Percentiles rank a stretch among this genome's conserved stretches.
Evolutionary conservation across 352 stramenopile species (phyloP).

Genomic region (Peronospora farinosa): DNA sequence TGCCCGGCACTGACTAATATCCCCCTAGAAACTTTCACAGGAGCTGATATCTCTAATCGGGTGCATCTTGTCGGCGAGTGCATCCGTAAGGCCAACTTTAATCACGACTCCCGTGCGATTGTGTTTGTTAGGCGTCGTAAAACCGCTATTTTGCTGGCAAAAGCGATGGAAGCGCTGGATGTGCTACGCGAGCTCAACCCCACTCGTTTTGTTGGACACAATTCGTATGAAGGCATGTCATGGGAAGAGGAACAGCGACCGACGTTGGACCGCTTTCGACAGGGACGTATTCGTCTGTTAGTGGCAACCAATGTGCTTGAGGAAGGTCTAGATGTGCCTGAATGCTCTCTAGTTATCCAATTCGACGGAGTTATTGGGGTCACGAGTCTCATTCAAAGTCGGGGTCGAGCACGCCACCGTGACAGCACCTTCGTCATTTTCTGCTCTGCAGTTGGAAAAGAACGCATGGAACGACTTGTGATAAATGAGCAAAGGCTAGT

Average conservation of each 20-base stretch:
- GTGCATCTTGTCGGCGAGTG: slow-evolving; percentile 47
- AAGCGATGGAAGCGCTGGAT: slow-evolving; percentile 55
- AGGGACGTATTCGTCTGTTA: slow-evolving; percentile 58
- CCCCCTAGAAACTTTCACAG: slow-evolving; percentile 21
- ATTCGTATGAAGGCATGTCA: slow-evolving; percentile 75
- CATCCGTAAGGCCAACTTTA: slow-evolving; percentile 39
- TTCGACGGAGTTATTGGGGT: slow-evolving; percentile 67
- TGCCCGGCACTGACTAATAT: slow-evolving; percentile 24
- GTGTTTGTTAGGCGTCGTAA: slow-evolving; percentile 69
- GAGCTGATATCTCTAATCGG: slow-evolving; percentile 43
- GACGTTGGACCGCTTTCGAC: slow-evolving; percentile 59
- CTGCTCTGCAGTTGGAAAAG: slow-evolving; percentile 36
- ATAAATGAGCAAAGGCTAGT: slow-evolving; percentile 51
- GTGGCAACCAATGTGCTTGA: slow-evolving; percentile 78
- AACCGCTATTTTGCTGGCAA: slow-evolving; percentile 61
- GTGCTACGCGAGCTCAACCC: slow-evolving; percentile 53
- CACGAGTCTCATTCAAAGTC: slow-evolving; percentile 75
- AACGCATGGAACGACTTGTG: slow-evolving; percentile 42
- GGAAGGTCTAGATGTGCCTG: slow-evolving; percentile 68
- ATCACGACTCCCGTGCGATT: slow-evolving; percentile 60
- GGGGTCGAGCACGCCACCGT: slow-evolving; percentile 49
- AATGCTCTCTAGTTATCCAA: slow-evolving; percentile 73
- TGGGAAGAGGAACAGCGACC: slow-evolving; percentile 76
- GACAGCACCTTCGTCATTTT: slow-evolving; percentile 69
- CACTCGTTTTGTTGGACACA: slow-evolving; percentile 72